These are phyloP conservation scores for Elsinoe necatrix DNA, from an alignment of 2,329 filamentous ascomycete species.

Conservation along the genomic window DNA sequence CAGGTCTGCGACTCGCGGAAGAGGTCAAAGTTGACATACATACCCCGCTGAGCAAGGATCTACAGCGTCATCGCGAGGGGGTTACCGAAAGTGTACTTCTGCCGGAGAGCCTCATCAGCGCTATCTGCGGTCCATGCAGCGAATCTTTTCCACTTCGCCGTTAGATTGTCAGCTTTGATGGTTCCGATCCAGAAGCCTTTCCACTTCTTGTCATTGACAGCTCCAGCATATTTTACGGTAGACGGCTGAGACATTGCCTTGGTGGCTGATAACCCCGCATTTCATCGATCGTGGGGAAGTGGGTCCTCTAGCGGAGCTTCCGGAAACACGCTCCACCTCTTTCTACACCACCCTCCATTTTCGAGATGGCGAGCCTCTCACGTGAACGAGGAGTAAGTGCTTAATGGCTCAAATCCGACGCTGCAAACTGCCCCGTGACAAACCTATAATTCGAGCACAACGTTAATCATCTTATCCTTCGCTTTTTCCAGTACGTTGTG, in stretches of 20 bases:
- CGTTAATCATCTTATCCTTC: not conserved
- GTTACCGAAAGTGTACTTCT: not conserved
- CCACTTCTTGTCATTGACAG: no score
- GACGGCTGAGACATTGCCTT: no score
- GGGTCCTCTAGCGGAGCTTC: not conserved
- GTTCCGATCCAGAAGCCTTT: no score
- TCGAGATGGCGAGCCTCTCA: not conserved
- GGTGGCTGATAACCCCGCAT: not conserved
- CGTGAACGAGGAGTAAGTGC: not conserved
- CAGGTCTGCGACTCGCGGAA: not conserved
- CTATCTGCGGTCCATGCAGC: not conserved
- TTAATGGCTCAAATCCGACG: no score
- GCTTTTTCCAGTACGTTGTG: not conserved
- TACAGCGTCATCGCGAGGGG: not conserved
- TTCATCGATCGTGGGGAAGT: not conserved
- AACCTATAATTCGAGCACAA: not conserved
- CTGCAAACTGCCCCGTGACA: no score
- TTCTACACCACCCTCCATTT: not conserved
- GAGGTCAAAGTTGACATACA: not conserved
- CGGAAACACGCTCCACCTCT: no score
- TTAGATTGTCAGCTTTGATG: not conserved
- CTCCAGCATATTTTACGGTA: no score
- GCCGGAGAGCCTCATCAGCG: not conserved
- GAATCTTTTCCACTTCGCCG: not conserved
- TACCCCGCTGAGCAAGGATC: not conserved